Base-by-base conservation (phyloP, 2,329 filamentous ascomycete genomes). In the Apiospora rasikravindrae region DNA sequence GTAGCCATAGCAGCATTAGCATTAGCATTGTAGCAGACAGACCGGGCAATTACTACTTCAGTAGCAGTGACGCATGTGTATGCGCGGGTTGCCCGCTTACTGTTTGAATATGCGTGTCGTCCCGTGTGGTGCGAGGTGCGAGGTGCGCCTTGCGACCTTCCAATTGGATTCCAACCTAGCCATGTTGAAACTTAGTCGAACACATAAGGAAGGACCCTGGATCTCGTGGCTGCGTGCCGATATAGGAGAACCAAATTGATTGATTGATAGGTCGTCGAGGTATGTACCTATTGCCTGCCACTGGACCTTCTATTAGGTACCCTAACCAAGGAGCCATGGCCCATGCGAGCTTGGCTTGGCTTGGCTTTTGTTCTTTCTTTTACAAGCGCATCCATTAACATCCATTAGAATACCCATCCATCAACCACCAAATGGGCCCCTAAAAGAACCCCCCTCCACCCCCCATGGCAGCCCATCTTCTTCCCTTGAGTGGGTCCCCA, bases 121-220 rank as follows among this genome's bases (percentile, higher is more conserved):
- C 11, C 11, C 14, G 24, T 7, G 51, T 57, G 4, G 10, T 13
- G 1, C 8, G 13, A 37, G 47, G 13, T 33, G 51, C 26, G 26
- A 57, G 51, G 26, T 57, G 51, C 51, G 53, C 29, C 22, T 49
- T 49, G 45, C 45, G 45, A 49, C 53, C 26, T 61, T 37, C 53
- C 53, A 37, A 61, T 61, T 61, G 53, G 53, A 61, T 61, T 22
- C 53, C 29, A 61, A 22, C 53, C 29, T 61, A 57, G 53, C 53
- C 53, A 16, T 37, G 53, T 61, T 61, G 53, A 61, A 61, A 61
- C 53, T 33, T 61, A 61, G 53, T 61, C 53, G 53, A 61, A n/a
- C 53, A 61, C 26, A 22, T 61, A 22, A 61, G 53, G 53, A 61
- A 61, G 53, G 53, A 61, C 53, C 53, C 53, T 61, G 53, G 53